Evolutionary conservation across 2,329 filamentous ascomycete genomes (phyloP).

Genomic region (Fusarium aywerte): DNA sequence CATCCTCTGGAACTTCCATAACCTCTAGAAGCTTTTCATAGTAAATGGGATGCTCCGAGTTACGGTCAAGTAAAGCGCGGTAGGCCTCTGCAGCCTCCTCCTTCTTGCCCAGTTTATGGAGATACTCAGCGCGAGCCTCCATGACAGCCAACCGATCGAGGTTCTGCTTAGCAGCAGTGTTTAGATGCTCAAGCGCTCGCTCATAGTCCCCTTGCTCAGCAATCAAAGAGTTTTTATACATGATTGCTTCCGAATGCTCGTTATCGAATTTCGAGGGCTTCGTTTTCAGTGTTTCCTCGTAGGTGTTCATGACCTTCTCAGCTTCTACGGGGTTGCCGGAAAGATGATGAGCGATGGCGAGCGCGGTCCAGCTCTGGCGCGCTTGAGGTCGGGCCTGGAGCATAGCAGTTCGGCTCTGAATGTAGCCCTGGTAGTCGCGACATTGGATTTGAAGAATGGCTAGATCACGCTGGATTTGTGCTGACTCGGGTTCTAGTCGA

Average conservation of each 20-base stretch:
- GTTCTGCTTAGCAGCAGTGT: slow-evolving; percentile 78
- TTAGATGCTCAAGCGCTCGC: slow-evolving; percentile 86
- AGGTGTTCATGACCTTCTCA: slow-evolving; percentile 89
- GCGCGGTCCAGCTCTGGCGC: slow-evolving; percentile 96
- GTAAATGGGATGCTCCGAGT: slow-evolving; percentile 87
- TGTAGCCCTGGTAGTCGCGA: slow-evolving; percentile 93
- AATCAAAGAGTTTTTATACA: slow-evolving; percentile 97
- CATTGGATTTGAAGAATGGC: slow-evolving; percentile 95
- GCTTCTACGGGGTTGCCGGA: slow-evolving; percentile 86
- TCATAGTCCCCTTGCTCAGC: slow-evolving; percentile 87
- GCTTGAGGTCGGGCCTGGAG: slow-evolving; percentile 83
- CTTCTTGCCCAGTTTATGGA: slow-evolving; percentile 79
- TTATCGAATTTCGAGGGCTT: slow-evolving; percentile 81
- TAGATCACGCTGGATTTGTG: slow-evolving; percentile 93
- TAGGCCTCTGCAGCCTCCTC: slow-evolving; percentile 87
- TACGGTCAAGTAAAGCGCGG: slow-evolving; percentile 82
- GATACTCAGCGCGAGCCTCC: slow-evolving; percentile 86
- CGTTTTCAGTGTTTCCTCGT: slow-evolving; percentile 90
- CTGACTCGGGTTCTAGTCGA: slow-evolving; percentile 90
- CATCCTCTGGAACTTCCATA: slow-evolving; percentile 68
- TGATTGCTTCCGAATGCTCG: slow-evolving; percentile 90
- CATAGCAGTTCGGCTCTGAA: slow-evolving; percentile 89
- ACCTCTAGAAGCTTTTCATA: slow-evolving; percentile 80
- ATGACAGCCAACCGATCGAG: slow-evolving; percentile 86
- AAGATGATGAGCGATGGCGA: slow-evolving; percentile 92